Evolutionary conservation across 2,329 filamentous ascomycete genomes (phyloP).

Genomic region (Calonectria fujianensis): DNA sequence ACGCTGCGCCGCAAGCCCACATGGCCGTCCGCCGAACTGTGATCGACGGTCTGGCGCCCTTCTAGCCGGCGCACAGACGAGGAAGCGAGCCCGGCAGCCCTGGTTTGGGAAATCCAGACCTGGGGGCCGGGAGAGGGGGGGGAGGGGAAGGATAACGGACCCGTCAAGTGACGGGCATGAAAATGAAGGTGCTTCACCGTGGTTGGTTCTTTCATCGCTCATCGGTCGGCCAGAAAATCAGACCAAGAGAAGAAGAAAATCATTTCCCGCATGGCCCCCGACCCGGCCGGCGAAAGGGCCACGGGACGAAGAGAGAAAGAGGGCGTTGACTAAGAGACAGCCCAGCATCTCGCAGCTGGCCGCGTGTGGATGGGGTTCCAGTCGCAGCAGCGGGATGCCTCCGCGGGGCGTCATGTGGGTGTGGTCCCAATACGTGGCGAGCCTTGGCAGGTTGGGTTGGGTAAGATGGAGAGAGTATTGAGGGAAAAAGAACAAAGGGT

Average conservation of each 20-base stretch:
- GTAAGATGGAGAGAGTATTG: slow-evolving; percentile 23
- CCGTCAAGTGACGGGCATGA: slow-evolving; percentile 25
- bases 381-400: slow-evolving; percentile 31
- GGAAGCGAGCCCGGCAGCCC: neutral
- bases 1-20: slow-evolving; percentile 45
- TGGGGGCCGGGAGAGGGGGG: too few species aligned
- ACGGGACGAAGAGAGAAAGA: neutral
- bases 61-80: slow-evolving; percentile 39
- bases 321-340: slow-evolving; percentile 20
- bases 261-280: slow-evolving; percentile 25
- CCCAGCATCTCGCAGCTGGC: neutral
- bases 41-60: slow-evolving; percentile 48
- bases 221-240: neutral
- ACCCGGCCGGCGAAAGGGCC: neutral
- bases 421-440: slow-evolving; percentile 33
- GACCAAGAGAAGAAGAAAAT: neutral
- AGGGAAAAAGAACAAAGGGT: neutral
- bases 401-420: slow-evolving; percentile 21
- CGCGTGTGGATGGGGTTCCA: slow-evolving; percentile 15
- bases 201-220: neutral
- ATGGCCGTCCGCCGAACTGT: slow-evolving; percentile 43
- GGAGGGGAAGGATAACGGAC: neutral
- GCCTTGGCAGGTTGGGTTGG: slow-evolving; percentile 38
- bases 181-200: neutral
- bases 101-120: neutral